phyloP scores from a whole-genome alignment of 768 basidiomycete species.

The button mushroom (Agaricus bisporus) region DNA sequence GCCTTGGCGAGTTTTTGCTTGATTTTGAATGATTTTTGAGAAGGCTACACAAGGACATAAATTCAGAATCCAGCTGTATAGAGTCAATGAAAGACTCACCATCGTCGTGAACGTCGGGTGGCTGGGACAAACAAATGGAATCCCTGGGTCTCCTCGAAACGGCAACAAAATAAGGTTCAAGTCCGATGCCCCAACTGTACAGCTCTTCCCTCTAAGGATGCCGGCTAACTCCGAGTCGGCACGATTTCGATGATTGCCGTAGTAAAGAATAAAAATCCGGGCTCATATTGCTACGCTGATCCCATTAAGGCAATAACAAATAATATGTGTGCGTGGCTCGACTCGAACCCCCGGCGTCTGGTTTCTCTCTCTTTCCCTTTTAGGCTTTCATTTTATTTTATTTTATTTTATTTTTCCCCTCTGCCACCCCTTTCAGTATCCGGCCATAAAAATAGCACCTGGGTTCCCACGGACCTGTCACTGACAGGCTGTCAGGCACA shows the following conservation, averaged over 20 bases:
- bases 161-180: conserved; percentile 27
- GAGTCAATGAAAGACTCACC: conserved; percentile 28
- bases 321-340: too few relatives aligned
- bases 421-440: too few relatives aligned
- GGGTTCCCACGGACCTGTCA: too few relatives aligned
- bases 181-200: conserved; percentile 26
- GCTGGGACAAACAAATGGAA: conserved; percentile 21
- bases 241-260: background rate
- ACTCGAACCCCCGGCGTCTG: too few relatives aligned
- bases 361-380: too few relatives aligned
- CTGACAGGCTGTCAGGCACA: too few relatives aligned
- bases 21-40: conserved; percentile 97
- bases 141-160: conserved; percentile 16
- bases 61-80: conserved; percentile 7
- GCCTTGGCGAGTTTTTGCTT: conserved; percentile 98
- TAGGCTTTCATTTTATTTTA: too few relatives aligned
- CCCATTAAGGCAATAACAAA: too few relatives aligned
- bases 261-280: background rate
- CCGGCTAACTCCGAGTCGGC: background rate
- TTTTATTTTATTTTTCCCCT: too few relatives aligned
- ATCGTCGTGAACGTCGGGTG: conserved; percentile 38
- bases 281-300: too few relatives aligned
- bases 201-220: conserved; percentile 19
- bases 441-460: too few relatives aligned
- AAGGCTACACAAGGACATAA: conserved; percentile 58